These are phyloP conservation scores for Infundibulicybe gibba DNA, from an alignment of 768 basidiomycete genomes.

Conservation along the genomic window DNA sequence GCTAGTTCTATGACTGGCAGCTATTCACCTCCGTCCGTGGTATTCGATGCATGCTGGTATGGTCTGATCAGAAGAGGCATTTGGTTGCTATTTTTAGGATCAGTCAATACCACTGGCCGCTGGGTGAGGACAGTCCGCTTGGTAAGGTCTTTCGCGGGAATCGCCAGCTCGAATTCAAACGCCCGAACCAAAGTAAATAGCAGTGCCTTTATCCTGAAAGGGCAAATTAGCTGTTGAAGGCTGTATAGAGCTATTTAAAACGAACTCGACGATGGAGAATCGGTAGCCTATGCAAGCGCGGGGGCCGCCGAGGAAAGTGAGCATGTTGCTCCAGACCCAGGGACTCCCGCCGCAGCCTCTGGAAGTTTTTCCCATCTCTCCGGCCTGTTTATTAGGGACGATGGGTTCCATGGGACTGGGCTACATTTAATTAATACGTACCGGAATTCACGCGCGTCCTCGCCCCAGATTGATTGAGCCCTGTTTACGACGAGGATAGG, in stretches of 20 bases:
- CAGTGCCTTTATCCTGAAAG: not conserved
- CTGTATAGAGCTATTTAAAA: not conserved
- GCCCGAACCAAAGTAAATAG: slow-evolving; percentile 26
- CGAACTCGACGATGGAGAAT: slow-evolving; percentile 55
- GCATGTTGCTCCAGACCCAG: slow-evolving; percentile 59
- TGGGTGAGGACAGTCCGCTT: slow-evolving; percentile 36
- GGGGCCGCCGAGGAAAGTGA: slow-evolving; percentile 65
- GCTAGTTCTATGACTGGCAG: no score
- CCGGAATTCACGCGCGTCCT: slow-evolving; percentile 62
- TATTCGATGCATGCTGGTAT: no score
- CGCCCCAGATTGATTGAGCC: slow-evolving; percentile 54
- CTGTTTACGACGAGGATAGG: slow-evolving; percentile 54
- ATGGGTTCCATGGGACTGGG: not conserved
- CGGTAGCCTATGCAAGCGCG: slow-evolving; percentile 66
- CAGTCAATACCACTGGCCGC: slow-evolving; percentile 38
- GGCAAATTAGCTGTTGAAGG: not conserved
- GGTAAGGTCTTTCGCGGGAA: slow-evolving; percentile 27
- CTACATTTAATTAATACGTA: slow-evolving; percentile 27
- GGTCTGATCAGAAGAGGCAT: no score
- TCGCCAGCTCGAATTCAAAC: slow-evolving; percentile 27
- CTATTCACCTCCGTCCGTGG: no score
- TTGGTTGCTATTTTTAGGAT: slow-evolving; percentile 28
- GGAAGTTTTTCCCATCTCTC: slow-evolving; percentile 59
- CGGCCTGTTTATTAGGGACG: slow-evolving; percentile 41
- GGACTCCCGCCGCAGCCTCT: slow-evolving; percentile 37